A percentile compares a stretch with the other conserved stretches of the same genome.
phyloP scores from a whole-genome alignment of 257 asterid genomes.

The Anisodus acutangulus region DNA sequence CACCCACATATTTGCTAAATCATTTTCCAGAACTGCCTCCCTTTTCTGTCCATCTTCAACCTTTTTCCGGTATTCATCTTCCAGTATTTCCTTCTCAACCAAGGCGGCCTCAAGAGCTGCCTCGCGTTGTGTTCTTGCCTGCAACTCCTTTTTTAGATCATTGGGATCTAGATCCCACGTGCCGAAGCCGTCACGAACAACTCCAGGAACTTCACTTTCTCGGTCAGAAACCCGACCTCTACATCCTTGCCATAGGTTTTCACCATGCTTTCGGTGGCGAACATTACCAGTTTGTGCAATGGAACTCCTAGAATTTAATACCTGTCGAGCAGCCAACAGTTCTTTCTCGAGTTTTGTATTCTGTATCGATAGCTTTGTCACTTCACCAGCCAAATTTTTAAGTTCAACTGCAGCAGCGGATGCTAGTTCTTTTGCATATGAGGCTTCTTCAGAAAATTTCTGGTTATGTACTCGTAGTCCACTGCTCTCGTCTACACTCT shows the following conservation, averaged over 20 bases:
- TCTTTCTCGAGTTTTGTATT: slow-evolving; percentile 85
- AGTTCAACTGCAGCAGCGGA: slow-evolving; percentile 98
- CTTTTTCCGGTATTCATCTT: slow-evolving; percentile 79
- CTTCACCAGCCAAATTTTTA: slow-evolving; percentile 90
- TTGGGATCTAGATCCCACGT: slow-evolving; percentile 75
- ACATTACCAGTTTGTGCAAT: slow-evolving; percentile 46
- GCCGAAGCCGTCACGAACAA: slow-evolving; percentile 67
- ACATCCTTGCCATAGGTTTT: slow-evolving; percentile 57
- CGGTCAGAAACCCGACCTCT: slow-evolving; percentile 67
- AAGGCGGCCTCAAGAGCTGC: slow-evolving; percentile 83
- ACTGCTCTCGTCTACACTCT: slow-evolving; percentile 80
- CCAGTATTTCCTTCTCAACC: slow-evolving; percentile 82
- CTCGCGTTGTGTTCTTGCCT: slow-evolving; percentile 87
- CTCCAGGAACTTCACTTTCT: slow-evolving; percentile 58
- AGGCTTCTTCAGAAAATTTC: slow-evolving; percentile 90
- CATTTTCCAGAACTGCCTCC: slow-evolving; percentile 91
- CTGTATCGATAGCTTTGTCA: slow-evolving; percentile 82
- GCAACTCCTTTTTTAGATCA: slow-evolving; percentile 83
- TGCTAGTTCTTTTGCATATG: slow-evolving; percentile 96
- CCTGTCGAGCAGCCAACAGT: slow-evolving; percentile 65
- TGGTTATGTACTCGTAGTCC: slow-evolving; percentile 82
- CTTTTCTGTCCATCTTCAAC: slow-evolving; percentile 84
- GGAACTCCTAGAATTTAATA: slow-evolving; percentile 57
- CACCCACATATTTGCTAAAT: slow-evolving; percentile 99
- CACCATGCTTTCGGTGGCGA: slow-evolving; percentile 62